Conservation (phyloP, 2,329 filamentous ascomycete genomes). For the Ascochyta rabiei region DNA sequence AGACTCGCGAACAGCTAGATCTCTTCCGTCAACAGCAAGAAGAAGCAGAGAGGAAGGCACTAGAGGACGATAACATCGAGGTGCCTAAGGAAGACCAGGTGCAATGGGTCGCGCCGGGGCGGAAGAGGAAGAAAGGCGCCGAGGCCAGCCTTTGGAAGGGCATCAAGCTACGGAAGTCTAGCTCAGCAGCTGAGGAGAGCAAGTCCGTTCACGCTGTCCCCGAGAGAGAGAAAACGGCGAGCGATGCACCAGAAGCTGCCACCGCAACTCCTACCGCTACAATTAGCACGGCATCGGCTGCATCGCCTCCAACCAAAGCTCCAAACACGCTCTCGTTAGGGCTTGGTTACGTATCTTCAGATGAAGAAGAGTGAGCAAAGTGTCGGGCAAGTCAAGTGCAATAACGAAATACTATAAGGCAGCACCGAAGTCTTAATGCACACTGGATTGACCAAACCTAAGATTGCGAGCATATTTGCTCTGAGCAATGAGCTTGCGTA, state of each 20-base stretch:
- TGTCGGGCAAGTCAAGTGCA: neutral
- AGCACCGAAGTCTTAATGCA: neutral
- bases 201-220: neutral
- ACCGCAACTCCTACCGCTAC: neutral
- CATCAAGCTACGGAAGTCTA: slow-evolving; percentile 53
- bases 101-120: slow-evolving; percentile 57
- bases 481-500: neutral
- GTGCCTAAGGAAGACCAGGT: slow-evolving; percentile 49
- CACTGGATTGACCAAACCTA: neutral
- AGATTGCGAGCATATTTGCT: neutral
- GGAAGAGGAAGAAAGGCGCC: slow-evolving; percentile 59
- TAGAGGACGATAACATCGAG: slow-evolving; percentile 49
- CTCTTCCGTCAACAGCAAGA: slow-evolving; percentile 65
- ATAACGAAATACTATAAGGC: neutral
- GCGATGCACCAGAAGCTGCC: neutral
- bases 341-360: slow-evolving; percentile 52
- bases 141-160: slow-evolving; percentile 48
- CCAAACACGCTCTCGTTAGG: slow-evolving; percentile 39
- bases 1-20: slow-evolving; percentile 65
- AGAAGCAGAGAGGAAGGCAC: slow-evolving; percentile 59
- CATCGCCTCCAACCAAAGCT: slow-evolving; percentile 22
- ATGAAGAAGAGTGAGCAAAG: slow-evolving; percentile 47
- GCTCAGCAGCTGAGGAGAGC: slow-evolving; percentile 25
- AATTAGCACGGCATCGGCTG: slow-evolving; percentile 11
- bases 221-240: neutral